Base-by-base conservation (phyloP, 176 grass and related monocot genomes). In the Ensete glaucum region DNA sequence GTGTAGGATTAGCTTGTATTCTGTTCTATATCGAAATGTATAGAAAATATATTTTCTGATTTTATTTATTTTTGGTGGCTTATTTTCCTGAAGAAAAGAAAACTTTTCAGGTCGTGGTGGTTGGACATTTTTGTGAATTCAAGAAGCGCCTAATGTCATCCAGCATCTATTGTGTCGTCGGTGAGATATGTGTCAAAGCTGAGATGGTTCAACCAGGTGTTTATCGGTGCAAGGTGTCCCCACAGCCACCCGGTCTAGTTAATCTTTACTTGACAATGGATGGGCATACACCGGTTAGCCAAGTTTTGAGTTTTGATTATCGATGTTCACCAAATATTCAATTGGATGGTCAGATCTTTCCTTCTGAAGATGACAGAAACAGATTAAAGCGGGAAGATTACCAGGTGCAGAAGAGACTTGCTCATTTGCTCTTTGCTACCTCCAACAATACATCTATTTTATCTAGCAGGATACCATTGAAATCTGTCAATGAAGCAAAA, bases 261-360 rank as follows among this genome's bases (percentile, higher is more conserved):
- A 79, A 99, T 60, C 73, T 99, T 79, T 99, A 83, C 78, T 77
- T 99, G 79, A 89, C 86, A 76, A 73, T 87, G 69, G 90, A 99
- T 82, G 82, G 95, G 67, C 82, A 89, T 73, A 91, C 81, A 19
- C 95, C 86, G 1, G 85, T 99, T 59, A 91, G 84, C 26, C 86
- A 94, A 77, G 52, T 94, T 83, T 75, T 89, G 64, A 87, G 69
- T 82, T 99, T 99, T 80, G 83, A 81, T 8, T 99, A 89, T 73
- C 86, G 83, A 50, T 75, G 54, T 80, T 71, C 79, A 60, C 75
- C 81, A 81, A 70, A 26, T 57, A 81, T 64, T 77, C 52, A 63
- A 66, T 72, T 63, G 55, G 51, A 78, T 64, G 70, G 8, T 83
- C 72, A 57, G 8, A 62, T 64, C 15, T 81, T 53, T 53, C 78